These are phyloP conservation scores for Globisporangium cylindrosporum DNA, from an alignment of 352 stramenopile species.

Conservation along the genomic window DNA sequence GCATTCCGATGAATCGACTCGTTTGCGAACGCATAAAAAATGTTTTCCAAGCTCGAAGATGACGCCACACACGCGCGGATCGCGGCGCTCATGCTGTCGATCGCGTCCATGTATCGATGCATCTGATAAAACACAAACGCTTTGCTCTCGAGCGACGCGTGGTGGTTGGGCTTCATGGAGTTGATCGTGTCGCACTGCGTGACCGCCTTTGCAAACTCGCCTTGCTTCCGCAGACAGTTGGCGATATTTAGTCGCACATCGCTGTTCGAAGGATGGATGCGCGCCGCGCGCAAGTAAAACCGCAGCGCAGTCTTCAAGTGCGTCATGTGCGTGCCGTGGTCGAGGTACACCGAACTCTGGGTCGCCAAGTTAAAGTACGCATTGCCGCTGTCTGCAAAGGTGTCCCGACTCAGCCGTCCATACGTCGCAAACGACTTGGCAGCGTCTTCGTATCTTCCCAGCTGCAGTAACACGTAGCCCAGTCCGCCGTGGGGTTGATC, in stretches of 20 bases:
- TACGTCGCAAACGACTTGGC: constrained; percentile 61
- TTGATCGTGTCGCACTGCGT: constrained; percentile 52
- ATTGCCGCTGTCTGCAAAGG: constrained; percentile 71
- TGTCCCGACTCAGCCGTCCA: constrained; percentile 56
- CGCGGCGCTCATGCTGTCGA: constrained; percentile 54
- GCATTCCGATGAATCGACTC: constrained; percentile 50
- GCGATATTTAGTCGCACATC: constrained; percentile 67
- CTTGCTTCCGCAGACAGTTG: constrained; percentile 57
- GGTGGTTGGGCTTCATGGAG: constrained; percentile 38
- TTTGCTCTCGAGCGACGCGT: constrained; percentile 56
- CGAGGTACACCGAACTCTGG: constrained; percentile 27
- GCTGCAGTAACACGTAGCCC: constrained; percentile 64
- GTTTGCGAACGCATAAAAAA: constrained; percentile 62
- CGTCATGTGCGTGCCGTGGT: constrained; percentile 33
- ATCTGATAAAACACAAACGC: constrained; percentile 57
- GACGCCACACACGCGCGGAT: constrained; percentile 57
- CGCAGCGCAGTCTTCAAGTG: constrained; percentile 54
- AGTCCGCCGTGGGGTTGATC: constrained; percentile 63
- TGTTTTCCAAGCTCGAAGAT: constrained; percentile 54
- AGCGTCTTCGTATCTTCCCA: constrained; percentile 66
- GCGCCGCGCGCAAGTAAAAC: constrained; percentile 64
- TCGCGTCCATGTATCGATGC: constrained; percentile 36
- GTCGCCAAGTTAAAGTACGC: constrained; percentile 70
- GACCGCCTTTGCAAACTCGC: constrained; percentile 39
- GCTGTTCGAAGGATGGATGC: constrained; percentile 58